Conservation (phyloP, 345 rosid genomes). For the Aquilaria sinensis region DNA sequence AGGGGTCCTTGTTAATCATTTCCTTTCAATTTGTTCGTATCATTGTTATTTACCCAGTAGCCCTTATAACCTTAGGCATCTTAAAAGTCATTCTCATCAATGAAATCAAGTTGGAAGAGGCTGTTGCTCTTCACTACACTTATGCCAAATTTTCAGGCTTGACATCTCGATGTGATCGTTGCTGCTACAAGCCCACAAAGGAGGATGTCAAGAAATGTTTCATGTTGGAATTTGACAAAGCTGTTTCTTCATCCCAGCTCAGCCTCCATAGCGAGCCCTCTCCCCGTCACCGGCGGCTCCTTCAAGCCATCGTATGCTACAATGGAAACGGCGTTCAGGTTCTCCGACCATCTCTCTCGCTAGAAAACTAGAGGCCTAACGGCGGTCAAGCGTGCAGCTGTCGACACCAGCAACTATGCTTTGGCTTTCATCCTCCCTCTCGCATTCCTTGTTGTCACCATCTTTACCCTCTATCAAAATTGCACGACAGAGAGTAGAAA, state of each 20-base stretch:
- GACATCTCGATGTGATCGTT: conserved; percentile 86
- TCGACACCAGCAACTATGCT: conserved; percentile 49
- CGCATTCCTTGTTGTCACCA: conserved; percentile 58
- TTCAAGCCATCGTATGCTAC: conserved; percentile 8
- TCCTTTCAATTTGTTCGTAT: too few species aligned
- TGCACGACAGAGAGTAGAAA: conserved; percentile 11
- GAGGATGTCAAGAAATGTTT: conserved; percentile 97
- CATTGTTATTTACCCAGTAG: neutral
- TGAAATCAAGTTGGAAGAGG: conserved; percentile 90
- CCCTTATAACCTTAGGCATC: too few species aligned
- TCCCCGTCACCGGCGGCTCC: conserved; percentile 13
- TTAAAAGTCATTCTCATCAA: conserved; percentile 26
- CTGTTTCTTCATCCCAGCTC: conserved; percentile 30
- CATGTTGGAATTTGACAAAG: conserved; percentile 94
- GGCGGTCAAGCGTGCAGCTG: conserved; percentile 59
- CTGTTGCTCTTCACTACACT: conserved; percentile 89
- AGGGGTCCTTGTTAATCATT: neutral
- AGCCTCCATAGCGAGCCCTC: conserved; percentile 12
- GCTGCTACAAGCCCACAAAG: conserved; percentile 97
- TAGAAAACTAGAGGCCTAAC: conserved; percentile 25
- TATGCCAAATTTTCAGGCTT: conserved; percentile 89
- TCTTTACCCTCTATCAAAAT: conserved; percentile 53
- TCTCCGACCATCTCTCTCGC: conserved; percentile 14
- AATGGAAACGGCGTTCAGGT: conserved; percentile 3
- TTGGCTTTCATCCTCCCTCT: conserved; percentile 64